Conservation (phyloP, 306 rosid genomes). For the Quercus cerris region DNA sequence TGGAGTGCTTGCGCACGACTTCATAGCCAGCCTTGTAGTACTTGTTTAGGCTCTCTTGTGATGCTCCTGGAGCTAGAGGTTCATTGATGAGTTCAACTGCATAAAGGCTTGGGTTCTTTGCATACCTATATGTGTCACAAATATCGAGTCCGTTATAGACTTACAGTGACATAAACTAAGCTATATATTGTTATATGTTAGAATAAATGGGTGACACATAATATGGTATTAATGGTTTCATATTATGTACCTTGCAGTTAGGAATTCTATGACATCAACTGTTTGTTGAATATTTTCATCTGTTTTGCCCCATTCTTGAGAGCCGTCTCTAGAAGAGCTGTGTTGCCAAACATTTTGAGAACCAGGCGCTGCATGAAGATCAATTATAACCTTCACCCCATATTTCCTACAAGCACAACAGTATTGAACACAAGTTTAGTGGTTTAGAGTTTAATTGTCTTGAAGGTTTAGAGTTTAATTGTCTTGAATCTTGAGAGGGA, state of each 20-base stretch:
- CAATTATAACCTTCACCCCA: conserved; percentile 61
- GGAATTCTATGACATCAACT: conserved; percentile 60
- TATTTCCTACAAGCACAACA: conserved; percentile 44
- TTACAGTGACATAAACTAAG: too few relatives aligned
- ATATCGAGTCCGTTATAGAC: too few relatives aligned
- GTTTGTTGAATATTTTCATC: conserved; percentile 58
- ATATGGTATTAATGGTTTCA: too few relatives aligned
- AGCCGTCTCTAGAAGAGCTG: conserved; percentile 65
- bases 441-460: too few relatives aligned
- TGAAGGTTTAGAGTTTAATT: too few relatives aligned
- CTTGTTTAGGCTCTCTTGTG: conserved; percentile 43
- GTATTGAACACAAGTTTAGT: neutral
- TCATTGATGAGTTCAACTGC: conserved; percentile 78
- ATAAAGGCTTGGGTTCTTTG: conserved; percentile 47
- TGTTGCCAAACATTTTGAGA: conserved; percentile 73
- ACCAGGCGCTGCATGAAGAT: conserved; percentile 81
- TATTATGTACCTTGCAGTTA: conserved; percentile 54
- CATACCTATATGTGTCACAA: conserved; percentile 35
- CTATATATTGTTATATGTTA: too few relatives aligned
- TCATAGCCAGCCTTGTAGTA: conserved; percentile 61
- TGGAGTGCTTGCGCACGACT: conserved; percentile 54
- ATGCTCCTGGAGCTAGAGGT: conserved; percentile 55
- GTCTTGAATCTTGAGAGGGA: neutral
- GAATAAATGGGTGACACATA: too few relatives aligned
- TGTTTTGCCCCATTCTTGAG: conserved; percentile 66